phyloP scores from a whole-genome alignment of 495 filamentous ascomycete genomes.

The Penicillium longicatenatum region DNA sequence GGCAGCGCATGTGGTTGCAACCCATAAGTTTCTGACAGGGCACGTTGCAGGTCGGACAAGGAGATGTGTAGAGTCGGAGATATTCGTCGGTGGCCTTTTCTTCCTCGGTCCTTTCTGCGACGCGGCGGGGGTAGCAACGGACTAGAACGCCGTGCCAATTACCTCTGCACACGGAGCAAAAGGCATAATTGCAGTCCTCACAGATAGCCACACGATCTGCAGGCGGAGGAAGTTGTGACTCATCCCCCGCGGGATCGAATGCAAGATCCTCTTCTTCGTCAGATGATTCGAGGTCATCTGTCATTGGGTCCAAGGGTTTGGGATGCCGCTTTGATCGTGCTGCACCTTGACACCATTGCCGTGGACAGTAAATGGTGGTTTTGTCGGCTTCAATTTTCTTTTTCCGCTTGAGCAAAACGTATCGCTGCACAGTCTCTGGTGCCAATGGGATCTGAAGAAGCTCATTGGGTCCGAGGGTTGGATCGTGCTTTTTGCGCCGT shows the following conservation, averaged over 20 bases:
- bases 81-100: constrained; percentile 85
- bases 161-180: constrained; percentile 73
- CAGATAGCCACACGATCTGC: constrained; percentile 76
- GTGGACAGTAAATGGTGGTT: constrained; percentile 90
- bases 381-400: constrained; percentile 87
- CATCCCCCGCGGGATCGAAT: constrained; percentile 40
- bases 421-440: constrained; percentile 75
- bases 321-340: constrained; percentile 78
- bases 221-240: constrained; percentile 44
- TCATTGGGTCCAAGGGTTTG: constrained; percentile 58
- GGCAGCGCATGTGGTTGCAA: constrained; percentile 98
- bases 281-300: constrained; percentile 51
- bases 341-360: constrained; percentile 92
- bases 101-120: constrained; percentile 71
- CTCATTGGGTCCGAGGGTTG: constrained; percentile 80
- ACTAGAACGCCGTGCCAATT: constrained; percentile 89
- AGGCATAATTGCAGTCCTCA: constrained; percentile 88
- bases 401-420: constrained; percentile 87
- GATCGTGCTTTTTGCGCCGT: constrained; percentile 53
- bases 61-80: constrained; percentile 73
- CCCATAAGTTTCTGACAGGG: constrained; percentile 87
- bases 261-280: constrained; percentile 39
- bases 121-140: constrained; percentile 60
- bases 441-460: constrained; percentile 81
- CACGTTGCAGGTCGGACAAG: constrained; percentile 87